phyloP scores from a whole-genome alignment of 352 stramenopile species.

The Chrysophaeum taylorii region DNA sequence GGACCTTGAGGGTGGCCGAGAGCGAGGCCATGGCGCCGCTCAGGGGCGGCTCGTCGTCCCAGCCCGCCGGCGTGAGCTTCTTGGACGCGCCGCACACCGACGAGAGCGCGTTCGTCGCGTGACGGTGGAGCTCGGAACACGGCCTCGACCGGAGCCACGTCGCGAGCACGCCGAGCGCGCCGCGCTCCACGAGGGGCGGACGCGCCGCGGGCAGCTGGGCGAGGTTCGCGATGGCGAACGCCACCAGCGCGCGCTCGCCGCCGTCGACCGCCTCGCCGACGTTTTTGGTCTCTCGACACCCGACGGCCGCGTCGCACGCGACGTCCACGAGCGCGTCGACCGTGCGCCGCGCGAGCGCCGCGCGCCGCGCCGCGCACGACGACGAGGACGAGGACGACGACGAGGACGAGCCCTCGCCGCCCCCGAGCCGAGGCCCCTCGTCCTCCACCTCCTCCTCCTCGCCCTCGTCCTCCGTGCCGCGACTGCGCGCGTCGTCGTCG shows the following conservation, averaged over 20 bases:
- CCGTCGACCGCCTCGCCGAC: neutral
- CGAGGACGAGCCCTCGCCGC: too few relatives aligned
- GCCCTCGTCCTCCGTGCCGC: too few relatives aligned
- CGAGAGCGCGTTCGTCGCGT: neutral
- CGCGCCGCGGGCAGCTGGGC: neutral
- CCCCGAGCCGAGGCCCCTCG: neutral
- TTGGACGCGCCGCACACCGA: neutral
- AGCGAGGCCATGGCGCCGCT: neutral
- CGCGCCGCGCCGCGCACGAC: neutral
- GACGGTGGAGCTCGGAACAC: constrained; percentile 3
- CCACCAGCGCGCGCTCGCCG: neutral
- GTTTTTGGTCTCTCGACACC: neutral
- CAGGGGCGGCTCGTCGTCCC: neutral
- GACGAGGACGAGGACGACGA: neutral
- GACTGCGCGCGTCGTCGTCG: too few relatives aligned
- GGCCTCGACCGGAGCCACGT: neutral
- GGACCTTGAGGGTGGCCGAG: neutral
- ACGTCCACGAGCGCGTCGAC: neutral
- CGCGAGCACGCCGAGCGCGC: neutral
- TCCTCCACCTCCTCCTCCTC: neutral
- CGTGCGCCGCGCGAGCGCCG: neutral
- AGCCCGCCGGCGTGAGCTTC: neutral
- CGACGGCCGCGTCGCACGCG: neutral
- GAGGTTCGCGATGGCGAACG: constrained; percentile 2
- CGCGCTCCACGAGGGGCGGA: neutral